Conservation (phyloP, 768 basidiomycete genomes). For the Hygrophorus pudorinus region DNA sequence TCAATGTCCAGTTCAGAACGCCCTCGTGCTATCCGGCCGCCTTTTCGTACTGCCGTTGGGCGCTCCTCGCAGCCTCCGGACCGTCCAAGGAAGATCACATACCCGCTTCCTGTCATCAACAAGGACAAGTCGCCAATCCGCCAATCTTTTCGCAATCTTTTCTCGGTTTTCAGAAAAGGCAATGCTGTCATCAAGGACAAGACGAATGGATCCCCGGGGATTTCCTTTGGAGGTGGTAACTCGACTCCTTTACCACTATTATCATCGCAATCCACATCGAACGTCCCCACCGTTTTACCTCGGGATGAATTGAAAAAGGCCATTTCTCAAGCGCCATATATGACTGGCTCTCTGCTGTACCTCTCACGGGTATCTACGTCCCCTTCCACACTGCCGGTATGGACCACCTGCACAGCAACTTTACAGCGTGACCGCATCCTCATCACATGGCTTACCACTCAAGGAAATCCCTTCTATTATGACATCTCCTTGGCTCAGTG, state of each 20-base stretch:
- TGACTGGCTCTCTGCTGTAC: slow-evolving; percentile 40
- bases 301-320: slow-evolving; percentile 10
- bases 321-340: slow-evolving; percentile 8
- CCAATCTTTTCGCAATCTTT: slow-evolving; percentile 52
- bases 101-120: slow-evolving; percentile 13
- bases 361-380: slow-evolving; percentile 25
- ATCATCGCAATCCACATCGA: not conserved
- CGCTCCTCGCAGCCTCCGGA: slow-evolving; percentile 11
- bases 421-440: slow-evolving; percentile 27
- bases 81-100: slow-evolving; percentile 8
- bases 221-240: not conserved
- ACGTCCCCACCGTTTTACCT: slow-evolving; percentile 8
- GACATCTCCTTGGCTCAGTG: slow-evolving; percentile 42
- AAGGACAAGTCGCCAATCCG: slow-evolving; percentile 51
- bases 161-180: slow-evolving; percentile 52
- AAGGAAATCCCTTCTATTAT: slow-evolving; percentile 25
- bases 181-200: slow-evolving; percentile 13
- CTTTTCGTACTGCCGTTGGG: slow-evolving; percentile 6
- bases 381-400: slow-evolving; percentile 27
- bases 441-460: slow-evolving; percentile 35
- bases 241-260: too few species aligned
- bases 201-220: slow-evolving; percentile 8
- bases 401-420: slow-evolving; percentile 37
- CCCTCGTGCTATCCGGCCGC: slow-evolving; percentile 6
- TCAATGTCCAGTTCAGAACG: slow-evolving; percentile 22